Conservation (phyloP, 495 filamentous ascomycete genomes). For the Podospora conica region DNA sequence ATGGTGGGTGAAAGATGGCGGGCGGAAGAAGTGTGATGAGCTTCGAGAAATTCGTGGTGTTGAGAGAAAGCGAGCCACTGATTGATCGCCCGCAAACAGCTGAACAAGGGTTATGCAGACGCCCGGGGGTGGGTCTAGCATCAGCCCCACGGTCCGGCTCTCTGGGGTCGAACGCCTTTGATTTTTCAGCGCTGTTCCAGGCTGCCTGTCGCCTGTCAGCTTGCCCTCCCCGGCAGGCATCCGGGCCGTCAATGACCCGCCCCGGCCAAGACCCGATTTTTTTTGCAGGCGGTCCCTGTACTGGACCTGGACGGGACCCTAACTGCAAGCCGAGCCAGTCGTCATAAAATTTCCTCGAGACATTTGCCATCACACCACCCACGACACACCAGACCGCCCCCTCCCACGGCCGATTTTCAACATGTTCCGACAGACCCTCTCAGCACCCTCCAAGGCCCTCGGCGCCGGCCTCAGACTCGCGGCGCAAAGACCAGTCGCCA, state of each 20-base stretch:
- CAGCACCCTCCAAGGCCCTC: slow-evolving; percentile 34
- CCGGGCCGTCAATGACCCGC: slow-evolving; percentile 10
- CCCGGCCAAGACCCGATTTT: slow-evolving; percentile 2
- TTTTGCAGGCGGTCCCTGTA: not conserved
- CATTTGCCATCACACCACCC: not conserved
- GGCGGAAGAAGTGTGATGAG: not conserved
- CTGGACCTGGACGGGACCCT: not conserved
- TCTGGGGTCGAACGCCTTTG: no score
- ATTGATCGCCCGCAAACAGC: not conserved
- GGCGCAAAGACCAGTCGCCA: slow-evolving; percentile 24
- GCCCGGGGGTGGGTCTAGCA: not conserved
- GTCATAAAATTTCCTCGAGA: slow-evolving; percentile 4
- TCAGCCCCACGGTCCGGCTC: not conserved
- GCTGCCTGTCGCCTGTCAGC: no score
- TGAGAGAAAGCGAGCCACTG: not conserved
- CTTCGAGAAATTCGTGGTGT: not conserved
- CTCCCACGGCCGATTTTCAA: slow-evolving; percentile 12
- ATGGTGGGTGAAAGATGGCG: not conserved
- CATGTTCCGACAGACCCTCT: slow-evolving; percentile 42
- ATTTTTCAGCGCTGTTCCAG: no score
- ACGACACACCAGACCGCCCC: not conserved
- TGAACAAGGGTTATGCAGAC: not conserved
- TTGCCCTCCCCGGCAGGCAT: not conserved
- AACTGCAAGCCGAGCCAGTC: not conserved
- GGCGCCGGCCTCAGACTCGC: slow-evolving; percentile 23